Conservation (phyloP, 768 basidiomycete species). For the Tylopilus rubrobrunneus region DNA sequence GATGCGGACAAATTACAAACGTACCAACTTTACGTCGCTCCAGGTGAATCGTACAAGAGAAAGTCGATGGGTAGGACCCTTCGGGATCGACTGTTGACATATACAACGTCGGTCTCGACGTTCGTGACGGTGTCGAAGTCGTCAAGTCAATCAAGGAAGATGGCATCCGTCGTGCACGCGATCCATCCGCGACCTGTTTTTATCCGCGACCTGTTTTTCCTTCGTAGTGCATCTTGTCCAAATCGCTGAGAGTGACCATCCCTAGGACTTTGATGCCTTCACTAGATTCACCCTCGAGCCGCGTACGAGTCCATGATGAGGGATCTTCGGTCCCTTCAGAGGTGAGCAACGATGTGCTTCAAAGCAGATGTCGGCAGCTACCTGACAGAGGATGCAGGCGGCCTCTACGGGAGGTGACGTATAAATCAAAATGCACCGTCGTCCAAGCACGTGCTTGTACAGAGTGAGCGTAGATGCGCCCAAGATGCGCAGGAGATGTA, state of each 20-base stretch:
- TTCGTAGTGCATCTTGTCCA: constrained; percentile 58
- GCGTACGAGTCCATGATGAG: constrained; percentile 30
- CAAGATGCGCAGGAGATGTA: constrained; percentile 71
- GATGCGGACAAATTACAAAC: constrained; percentile 15
- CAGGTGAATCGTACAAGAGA: constrained; percentile 71
- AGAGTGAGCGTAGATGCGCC: constrained; percentile 76
- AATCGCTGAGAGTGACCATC: constrained; percentile 74
- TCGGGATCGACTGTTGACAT: constrained; percentile 41
- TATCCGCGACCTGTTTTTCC: constrained; percentile 60
- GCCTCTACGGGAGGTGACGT: constrained; percentile 77
- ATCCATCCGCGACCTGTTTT: too few relatives aligned
- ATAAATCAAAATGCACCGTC: constrained; percentile 74
- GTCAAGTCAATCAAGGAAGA: constrained; percentile 79
- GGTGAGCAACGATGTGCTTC: constrained; percentile 35
- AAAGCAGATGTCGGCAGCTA: constrained; percentile 62
- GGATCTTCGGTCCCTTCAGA: constrained; percentile 21
- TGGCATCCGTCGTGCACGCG: constrained; percentile 82
- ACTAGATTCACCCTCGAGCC: constrained; percentile 38
- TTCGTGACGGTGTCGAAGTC: constrained; percentile 55
- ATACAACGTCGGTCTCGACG: constrained; percentile 64
- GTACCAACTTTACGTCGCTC: constrained; percentile 75
- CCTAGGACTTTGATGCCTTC: constrained; percentile 68
- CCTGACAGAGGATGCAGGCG: constrained; percentile 64
- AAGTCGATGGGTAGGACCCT: constrained; percentile 50
- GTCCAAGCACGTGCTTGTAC: constrained; percentile 74